Evolutionary conservation across 768 basidiomycete species (phyloP), one percentile per base, ranked within the genome.

Genomic region (Leucosporidium scottii): DNA sequence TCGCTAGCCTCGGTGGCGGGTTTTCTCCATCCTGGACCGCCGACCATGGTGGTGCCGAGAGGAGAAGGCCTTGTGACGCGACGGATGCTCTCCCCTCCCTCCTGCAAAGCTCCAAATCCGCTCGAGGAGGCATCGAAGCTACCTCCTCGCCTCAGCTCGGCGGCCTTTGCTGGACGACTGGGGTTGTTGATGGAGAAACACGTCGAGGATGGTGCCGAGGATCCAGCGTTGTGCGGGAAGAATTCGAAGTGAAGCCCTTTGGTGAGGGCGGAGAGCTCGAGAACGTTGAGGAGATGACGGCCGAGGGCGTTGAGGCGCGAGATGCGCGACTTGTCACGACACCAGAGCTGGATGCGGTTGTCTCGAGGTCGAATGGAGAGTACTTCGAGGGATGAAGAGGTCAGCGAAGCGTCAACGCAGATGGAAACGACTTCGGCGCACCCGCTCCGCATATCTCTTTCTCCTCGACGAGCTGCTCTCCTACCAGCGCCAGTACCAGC

Each of bases 401-500:
- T 28, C 6, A 59, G 23, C 18, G 27, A 57, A n/a, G 56, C 4
- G 12, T 8, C 21, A 58, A 7, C 3, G n/a, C n/a, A n/a, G n/a
- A n/a, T n/a, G n/a, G 28, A 36, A n/a, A 6, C 7, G 57, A 6
- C 9, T 1, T n/a, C 12, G 48, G 48, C 69, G n/a, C 28, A 73
- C 69, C 69, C 6, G 78, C 77, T 85, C 92, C 72, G 82, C 84
- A 31, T 80, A 86, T 87, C 82, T 87, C 75, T 85, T 85, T 74
- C 59, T 89, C 82, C 75, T 90, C 86, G 75, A 84, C 83, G 50
- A 85, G 78, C 66, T 82, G 79, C 79, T 91, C 87, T 7, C 90
- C 93, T 8, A 96, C 88, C 17, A 96, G 83, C 6, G 88, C 90
- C 87, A 94, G 91, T 36, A 89, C 86, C 30, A 93, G 81, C 85